These are phyloP conservation scores for Colletotrichum horii DNA, from an alignment of 2,329 filamentous ascomycete genomes.

Conservation along the genomic window DNA sequence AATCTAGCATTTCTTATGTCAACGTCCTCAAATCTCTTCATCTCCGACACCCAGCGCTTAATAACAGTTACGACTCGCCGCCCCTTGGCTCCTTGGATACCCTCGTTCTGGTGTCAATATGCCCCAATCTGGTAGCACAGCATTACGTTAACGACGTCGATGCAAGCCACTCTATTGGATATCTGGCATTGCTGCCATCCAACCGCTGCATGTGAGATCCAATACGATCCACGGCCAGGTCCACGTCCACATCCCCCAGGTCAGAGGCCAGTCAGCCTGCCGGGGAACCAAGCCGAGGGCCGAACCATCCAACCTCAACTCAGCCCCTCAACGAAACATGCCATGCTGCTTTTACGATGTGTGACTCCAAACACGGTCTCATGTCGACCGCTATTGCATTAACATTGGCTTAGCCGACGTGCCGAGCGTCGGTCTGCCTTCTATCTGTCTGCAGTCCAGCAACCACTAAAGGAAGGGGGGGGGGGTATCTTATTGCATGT, in stretches of 20 bases:
- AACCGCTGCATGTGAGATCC: slow-evolving; percentile 18
- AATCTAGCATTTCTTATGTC: slow-evolving; percentile 3
- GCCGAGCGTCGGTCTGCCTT: slow-evolving; percentile 1
- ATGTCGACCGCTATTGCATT: neutral
- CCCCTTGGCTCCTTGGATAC: neutral
- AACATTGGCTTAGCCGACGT: slow-evolving; percentile 9
- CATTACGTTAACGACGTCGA: slow-evolving; percentile 5
- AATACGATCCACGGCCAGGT: slow-evolving; percentile 10
- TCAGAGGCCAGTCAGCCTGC: neutral
- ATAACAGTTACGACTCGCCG: neutral
- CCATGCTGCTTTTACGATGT: neutral
- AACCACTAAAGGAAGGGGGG: neutral
- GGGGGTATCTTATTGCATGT: slow-evolving; percentile 20
- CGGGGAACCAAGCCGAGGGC: neutral
- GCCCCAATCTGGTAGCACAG: neutral
- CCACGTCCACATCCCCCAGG: neutral
- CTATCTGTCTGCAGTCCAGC: neutral
- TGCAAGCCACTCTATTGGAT: slow-evolving; percentile 13
- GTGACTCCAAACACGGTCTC: neutral
- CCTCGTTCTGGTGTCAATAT: neutral
- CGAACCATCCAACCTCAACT: neutral
- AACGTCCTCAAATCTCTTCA: neutral
- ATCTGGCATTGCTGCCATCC: neutral
- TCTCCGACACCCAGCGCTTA: neutral
- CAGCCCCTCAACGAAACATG: neutral